Base-by-base conservation (phyloP, 1,139 yeast genomes). In the Lodderomyces pseudojiufengensis region DNA sequence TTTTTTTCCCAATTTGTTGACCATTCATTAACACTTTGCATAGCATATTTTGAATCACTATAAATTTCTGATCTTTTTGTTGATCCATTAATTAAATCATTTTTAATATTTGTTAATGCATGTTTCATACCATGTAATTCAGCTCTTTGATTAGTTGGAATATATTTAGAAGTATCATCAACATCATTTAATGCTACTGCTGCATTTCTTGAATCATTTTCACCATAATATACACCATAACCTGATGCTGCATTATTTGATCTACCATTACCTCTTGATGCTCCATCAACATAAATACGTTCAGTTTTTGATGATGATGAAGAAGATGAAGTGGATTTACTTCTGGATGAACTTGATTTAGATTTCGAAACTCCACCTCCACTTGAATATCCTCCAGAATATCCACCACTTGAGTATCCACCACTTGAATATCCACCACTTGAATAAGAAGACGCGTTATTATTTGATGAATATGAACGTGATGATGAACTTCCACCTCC, bases 141-240 rank as follows among this genome's bases (percentile, higher is more conserved):
- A 2, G 95, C 95, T 31, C 88, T 63, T 48, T 84, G 90, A 50
- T 87, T 90, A 0, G 95, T 87, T 28, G 80, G 85, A 5, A 57
- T 32, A 20, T 16, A 5, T 11, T 13, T 27, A 10, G 27, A 13
- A 13, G 26, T 26, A 15, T 27, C 23, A 21, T 46, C 48, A 8
- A 54, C 71, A 1, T 61, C 63, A 2, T 36, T 36, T 24, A 81
- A 61, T 0, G 80, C 76, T 20, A 64, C 74, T 1, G 78, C 66
- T 3, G 67, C 61, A 52, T 84, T 83, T 30, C 81, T 61, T 3
- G 63, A 42, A 50, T 82, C 84, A 14, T 55, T 54, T 0, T 51
- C 57, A 0, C 87, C 90, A 53, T 73, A 86, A 52, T 63, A 85
- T 0, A 83, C 85, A 12, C 95, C 96, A 50, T 73, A 78, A 0